Evolutionary conservation across 495 filamentous ascomycete species (phyloP), one percentile per base, ranked within the genome.

Genomic region (Aspergillus nanangensis): DNA sequence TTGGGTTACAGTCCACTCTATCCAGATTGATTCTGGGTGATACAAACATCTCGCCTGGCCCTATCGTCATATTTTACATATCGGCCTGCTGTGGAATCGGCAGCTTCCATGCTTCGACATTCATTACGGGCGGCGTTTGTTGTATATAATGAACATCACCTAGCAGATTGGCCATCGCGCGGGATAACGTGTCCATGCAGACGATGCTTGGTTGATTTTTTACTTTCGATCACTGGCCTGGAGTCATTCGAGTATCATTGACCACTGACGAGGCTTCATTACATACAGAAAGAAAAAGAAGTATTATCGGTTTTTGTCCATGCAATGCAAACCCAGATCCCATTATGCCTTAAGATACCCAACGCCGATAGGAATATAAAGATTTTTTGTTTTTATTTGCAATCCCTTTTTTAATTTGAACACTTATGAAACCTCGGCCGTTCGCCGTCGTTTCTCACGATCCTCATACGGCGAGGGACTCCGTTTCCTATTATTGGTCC

Each of bases 361-460:
- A 40, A 63, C 62, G 50, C 61, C 65, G 55, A 24, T 53, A 47
- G 21, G 33, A 51, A 46, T 50, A 44, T n/a, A 49, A 51, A 34
- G 21, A 41, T 15, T 42, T 31, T 48, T 32, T 20, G 10, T 44
- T 44, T 48, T 39, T 34, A 36, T 22, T 35, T 48, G 43, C 33
- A 17, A 15, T 47, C 29, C 35, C 11, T 29, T 45, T 43, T 48
- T 39, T 27, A 36, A 17, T 31, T 46, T 39, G 29, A 17, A 15
- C 44, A 29, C 33, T 55, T 48, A 58, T 48, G 53, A 65, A 50
- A 53, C 51, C 50, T 53, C 61, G 18, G 83, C 79, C 55, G 84
- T 70, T 49, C 75, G 80, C 40, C 82, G 76, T 50, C 86, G 77
- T 61, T 88, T 88, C 45, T 88, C 85, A 25, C 77, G 74, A 56